Percentiles rank a stretch among this genome's conserved stretches.
phyloP scores from a whole-genome alignment of 225 moss, liverwort and hornwort genomes.

The Polytrichum formosum region DNA sequence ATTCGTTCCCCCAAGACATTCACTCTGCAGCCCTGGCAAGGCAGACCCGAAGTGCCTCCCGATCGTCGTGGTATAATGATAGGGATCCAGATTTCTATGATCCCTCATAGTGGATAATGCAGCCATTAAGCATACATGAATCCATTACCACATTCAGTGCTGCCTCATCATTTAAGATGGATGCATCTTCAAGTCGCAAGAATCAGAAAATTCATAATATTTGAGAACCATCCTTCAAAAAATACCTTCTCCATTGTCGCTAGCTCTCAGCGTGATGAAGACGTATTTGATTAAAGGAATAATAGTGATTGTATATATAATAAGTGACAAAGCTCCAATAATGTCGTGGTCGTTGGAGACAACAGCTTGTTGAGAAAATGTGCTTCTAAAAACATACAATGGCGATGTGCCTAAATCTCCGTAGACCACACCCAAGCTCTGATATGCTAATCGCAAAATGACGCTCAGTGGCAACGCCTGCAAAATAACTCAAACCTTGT shows the following conservation, averaged over 20 bases:
- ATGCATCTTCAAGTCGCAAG: no score
- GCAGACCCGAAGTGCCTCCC: no score
- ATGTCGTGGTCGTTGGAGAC: slow-evolving; percentile 36
- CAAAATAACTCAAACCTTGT: neutral
- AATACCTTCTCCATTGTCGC: slow-evolving; percentile 94
- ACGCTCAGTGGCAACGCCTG: slow-evolving; percentile 51
- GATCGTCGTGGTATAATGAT: no score
- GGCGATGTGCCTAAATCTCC: slow-evolving; percentile 97
- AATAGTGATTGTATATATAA: slow-evolving; percentile 72
- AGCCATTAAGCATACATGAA: no score
- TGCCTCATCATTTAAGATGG: no score
- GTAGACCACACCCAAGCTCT: slow-evolving; percentile 90
- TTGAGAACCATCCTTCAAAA: neutral
- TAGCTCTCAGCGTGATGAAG: slow-evolving; percentile 72
- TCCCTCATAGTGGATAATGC: no score
- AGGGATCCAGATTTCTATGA: no score
- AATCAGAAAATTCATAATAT: no score
- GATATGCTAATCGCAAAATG: slow-evolving; percentile 62
- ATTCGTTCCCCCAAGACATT: no score
- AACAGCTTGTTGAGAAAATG: slow-evolving; percentile 40
- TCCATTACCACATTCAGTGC: no score
- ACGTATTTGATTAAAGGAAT: slow-evolving; percentile 85
- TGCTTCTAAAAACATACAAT: slow-evolving; percentile 78
- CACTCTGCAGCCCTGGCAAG: no score
- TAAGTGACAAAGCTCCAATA: slow-evolving; percentile 76